These are phyloP conservation scores for Carex sylvatica DNA, from an alignment of 202 grass and related monocot species.

Conservation along the genomic window DNA sequence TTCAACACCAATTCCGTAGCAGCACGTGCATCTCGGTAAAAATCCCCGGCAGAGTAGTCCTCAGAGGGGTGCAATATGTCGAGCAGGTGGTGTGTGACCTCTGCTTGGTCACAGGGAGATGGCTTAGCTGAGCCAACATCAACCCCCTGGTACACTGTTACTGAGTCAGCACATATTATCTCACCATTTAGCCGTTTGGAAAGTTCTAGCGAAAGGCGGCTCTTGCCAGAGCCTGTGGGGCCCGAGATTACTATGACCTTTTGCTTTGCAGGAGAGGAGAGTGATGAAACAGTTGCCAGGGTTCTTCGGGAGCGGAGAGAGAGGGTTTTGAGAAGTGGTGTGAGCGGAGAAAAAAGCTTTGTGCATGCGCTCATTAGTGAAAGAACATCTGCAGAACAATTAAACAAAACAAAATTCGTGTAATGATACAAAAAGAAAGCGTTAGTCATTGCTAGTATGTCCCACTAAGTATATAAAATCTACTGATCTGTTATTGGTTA, in stretches of 20 bases:
- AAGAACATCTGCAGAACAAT: not conserved
- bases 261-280: conserved; percentile 15
- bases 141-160: conserved; percentile 68
- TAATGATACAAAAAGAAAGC: not conserved
- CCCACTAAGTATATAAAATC: not conserved
- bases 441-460: not conserved
- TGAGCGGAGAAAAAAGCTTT: not conserved
- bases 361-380: conserved; percentile 16
- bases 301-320: not conserved
- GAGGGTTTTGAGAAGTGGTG: not conserved
- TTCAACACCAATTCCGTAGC: conserved; percentile 45
- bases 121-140: conserved; percentile 84
- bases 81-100: conserved; percentile 61
- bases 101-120: conserved; percentile 21
- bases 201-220: conserved; percentile 56
- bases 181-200: conserved; percentile 68
- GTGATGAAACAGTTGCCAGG: not conserved
- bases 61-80: conserved; percentile 52
- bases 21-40: conserved; percentile 55
- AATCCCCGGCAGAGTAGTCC: conserved; percentile 73
- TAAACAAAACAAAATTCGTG: not conserved
- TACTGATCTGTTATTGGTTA: not conserved
- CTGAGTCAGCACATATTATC: conserved; percentile 72
- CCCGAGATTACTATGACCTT: conserved; percentile 85
- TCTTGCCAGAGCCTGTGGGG: conserved; percentile 62